These are phyloP conservation scores for Grosmannia serpens DNA, from an alignment of 2,329 filamentous ascomycete genomes.

Conservation along the genomic window DNA sequence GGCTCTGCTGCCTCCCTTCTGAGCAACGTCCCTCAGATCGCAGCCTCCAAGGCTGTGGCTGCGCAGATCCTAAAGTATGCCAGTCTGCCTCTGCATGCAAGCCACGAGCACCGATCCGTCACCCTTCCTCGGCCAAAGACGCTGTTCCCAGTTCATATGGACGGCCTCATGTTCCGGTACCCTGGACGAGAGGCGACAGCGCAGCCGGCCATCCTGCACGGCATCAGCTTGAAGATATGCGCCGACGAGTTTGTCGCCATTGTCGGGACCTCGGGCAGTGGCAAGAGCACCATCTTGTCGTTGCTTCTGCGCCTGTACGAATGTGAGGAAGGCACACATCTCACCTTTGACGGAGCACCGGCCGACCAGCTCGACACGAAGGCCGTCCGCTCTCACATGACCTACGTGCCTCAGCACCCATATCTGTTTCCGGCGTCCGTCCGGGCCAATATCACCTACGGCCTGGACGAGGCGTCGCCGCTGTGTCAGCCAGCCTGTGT, in stretches of 20 bases:
- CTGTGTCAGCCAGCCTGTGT: conserved; percentile 35
- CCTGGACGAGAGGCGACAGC: conserved; percentile 27
- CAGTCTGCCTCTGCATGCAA: conserved; percentile 39
- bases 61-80: conserved; percentile 60
- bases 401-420: conserved; percentile 59
- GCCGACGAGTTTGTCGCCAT: conserved; percentile 60
- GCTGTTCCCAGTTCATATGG: conserved; percentile 38
- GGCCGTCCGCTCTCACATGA: conserved; percentile 48
- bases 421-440: conserved; percentile 70
- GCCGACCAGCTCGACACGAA: conserved; percentile 47
- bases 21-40: conserved; percentile 69
- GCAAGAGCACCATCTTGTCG: conserved; percentile 75
- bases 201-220: conserved; percentile 38
- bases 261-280: conserved; percentile 76
- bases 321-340: conserved; percentile 15
- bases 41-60: conserved; percentile 60
- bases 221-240: conserved; percentile 54
- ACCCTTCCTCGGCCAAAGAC: conserved; percentile 14
- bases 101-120: conserved; percentile 39
- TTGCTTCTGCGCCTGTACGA: conserved; percentile 63
- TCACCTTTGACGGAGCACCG: conserved; percentile 49
- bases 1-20: conserved; percentile 60
- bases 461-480: conserved; percentile 44
- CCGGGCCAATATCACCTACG: conserved; percentile 73
- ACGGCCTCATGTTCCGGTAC: conserved; percentile 60